Evolutionary conservation across 345 rosid genomes (phyloP), one percentile per base, ranked within the genome.

Genomic region (Dimocarpus longan): DNA sequence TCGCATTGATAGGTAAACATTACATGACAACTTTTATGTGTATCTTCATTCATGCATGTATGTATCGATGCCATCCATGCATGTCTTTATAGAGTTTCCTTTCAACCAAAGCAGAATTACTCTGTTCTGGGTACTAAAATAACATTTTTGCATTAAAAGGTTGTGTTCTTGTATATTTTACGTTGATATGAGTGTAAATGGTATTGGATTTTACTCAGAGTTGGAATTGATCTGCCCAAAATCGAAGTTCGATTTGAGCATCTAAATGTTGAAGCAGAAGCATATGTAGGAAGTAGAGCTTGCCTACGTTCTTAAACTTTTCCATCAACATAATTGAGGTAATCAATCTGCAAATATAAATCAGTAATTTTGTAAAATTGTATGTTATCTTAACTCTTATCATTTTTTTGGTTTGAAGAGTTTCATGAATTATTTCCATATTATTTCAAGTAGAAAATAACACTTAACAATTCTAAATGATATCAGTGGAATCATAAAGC

Each of bases 401-500:
- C 59, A 0, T n/a, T 73, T 56, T 46, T 1, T 46, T 32, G 40
- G 21, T 44, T 75, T 65, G 32, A 77, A 85, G 90, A 86, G 24
- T 40, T 5, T 86, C 57, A 62, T 88, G 79, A 84, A 54, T 72
- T n/a, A 28, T 66, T 64, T 83, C 10, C 86, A 76, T 42, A 42
- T 94, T 71, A 70, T 90, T 74, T 87, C 88, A 6, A 88, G 82
- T 79, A 85, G 78, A 75, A 94, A 88, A 83, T 87, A 76, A 82
- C 87, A 78, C 28, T 67, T 90, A 42, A 82, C 88, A 21, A 90
- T 94, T 79, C 98, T 94, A 43, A 85, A 85, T 9, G 90, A 92
- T 78, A 86, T 90, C 56, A 91, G 85, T 28, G 98, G 98, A 78
- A 77, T 92, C 71, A 74, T 94, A 75, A 94, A 86, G 80, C 98